Evolutionary conservation across 148 eudicot genomes (phyloP).

Genomic region (Euryodendron excelsum): DNA sequence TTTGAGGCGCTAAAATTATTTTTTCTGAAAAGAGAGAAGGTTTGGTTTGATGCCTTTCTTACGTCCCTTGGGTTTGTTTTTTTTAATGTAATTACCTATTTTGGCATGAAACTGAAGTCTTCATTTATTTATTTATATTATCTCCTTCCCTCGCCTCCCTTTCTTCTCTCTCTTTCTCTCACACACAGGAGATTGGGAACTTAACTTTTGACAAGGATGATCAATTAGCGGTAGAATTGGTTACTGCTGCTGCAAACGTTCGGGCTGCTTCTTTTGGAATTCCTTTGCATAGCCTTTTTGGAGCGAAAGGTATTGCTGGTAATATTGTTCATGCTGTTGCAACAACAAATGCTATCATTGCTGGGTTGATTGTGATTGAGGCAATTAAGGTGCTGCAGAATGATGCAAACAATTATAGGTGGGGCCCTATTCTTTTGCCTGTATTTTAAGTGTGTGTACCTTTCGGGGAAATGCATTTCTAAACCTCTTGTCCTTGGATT

Average conservation of each 20-base stretch:
- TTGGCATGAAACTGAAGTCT: constrained; percentile 4
- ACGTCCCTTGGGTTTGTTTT: neutral
- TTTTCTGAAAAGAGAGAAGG: constrained; percentile 72
- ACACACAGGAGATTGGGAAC: constrained; percentile 79
- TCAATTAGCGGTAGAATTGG: constrained; percentile 93
- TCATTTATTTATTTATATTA: neutral
- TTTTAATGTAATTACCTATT: neutral
- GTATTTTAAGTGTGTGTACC: neutral
- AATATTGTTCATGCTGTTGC: constrained; percentile 99
- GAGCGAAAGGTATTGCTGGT: constrained; percentile 98
- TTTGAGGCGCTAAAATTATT: constrained; percentile 78
- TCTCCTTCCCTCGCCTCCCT: neutral
- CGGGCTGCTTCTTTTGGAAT: constrained; percentile 91
- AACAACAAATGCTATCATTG: constrained; percentile 91
- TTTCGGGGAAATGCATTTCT: constrained; percentile 4
- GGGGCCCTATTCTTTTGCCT: constrained; percentile 11
- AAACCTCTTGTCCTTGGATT: neutral
- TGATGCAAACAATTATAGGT: constrained; percentile 68
- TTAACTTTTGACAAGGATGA: constrained; percentile 91
- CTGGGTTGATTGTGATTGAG: constrained; percentile 93
- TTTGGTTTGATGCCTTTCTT: constrained; percentile 19
- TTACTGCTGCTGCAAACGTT: constrained; percentile 96
- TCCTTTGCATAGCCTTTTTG: constrained; percentile 93
- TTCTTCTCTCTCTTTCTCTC: neutral
- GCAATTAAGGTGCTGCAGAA: constrained; percentile 87